Conservation (phyloP, 495 filamentous ascomycete genomes). For the Neurospora africana region DNA sequence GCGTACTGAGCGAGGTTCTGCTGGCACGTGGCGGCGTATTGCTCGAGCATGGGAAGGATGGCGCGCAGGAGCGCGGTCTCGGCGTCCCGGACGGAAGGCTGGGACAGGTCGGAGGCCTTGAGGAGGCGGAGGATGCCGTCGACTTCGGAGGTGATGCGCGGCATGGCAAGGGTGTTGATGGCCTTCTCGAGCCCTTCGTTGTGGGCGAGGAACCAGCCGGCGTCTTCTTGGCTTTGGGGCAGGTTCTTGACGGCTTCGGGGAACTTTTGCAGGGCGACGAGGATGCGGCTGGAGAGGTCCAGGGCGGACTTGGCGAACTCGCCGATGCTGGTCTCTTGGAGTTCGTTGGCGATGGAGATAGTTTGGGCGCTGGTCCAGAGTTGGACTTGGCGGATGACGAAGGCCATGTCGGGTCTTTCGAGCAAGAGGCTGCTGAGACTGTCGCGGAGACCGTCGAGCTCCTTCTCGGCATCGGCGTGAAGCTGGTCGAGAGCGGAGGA, state of each 20-base stretch:
- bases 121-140: slow-evolving; percentile 40
- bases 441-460: slow-evolving; percentile 33
- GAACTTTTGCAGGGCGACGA: slow-evolving; percentile 65
- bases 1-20: slow-evolving; percentile 41
- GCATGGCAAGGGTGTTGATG: slow-evolving; percentile 48
- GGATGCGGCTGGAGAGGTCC: slow-evolving; percentile 50
- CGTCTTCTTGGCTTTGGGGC: slow-evolving; percentile 46
- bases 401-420: slow-evolving; percentile 48
- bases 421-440: slow-evolving; percentile 34
- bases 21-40: slow-evolving; percentile 54
- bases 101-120: slow-evolving; percentile 35
- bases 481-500: slow-evolving; percentile 35
- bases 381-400: slow-evolving; percentile 50
- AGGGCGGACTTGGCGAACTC: slow-evolving; percentile 40
- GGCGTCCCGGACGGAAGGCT: slow-evolving; percentile 30
- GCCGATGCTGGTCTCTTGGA: slow-evolving; percentile 8
- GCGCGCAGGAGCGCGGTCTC: slow-evolving; percentile 54
- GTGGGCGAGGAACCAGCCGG: slow-evolving; percentile 51
- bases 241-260: slow-evolving; percentile 36
- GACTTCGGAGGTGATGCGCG: slow-evolving; percentile 36
- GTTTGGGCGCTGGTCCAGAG: slow-evolving; percentile 29
- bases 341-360: slow-evolving; percentile 8
- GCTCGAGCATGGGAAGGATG: slow-evolving; percentile 60
- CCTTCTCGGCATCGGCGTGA: slow-evolving; percentile 32
- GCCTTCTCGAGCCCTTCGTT: slow-evolving; percentile 45